These are phyloP conservation scores for Magnaporthales sp. DNA, from an alignment of 2,329 filamentous ascomycete genomes.

Conservation along the genomic window DNA sequence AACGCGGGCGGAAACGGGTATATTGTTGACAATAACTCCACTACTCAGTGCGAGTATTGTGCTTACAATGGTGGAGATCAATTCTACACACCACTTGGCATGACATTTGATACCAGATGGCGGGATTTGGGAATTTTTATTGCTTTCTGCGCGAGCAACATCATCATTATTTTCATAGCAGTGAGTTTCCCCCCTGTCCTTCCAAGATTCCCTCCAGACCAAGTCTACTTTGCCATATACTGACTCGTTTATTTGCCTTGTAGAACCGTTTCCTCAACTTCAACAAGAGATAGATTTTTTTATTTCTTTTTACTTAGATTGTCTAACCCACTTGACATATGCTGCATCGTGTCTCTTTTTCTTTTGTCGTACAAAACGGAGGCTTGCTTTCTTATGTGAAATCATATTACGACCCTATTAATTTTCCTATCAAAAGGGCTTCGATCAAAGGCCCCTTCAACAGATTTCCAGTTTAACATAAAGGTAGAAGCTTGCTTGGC, in stretches of 20 bases:
- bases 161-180: constrained; percentile 50
- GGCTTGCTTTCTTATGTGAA: not conserved
- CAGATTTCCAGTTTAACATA: not conserved
- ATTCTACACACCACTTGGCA: constrained; percentile 61
- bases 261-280: constrained; percentile 45
- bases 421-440: not conserved
- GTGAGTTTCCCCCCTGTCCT: constrained; percentile 28
- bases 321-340: not conserved
- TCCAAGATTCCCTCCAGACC: too few relatives aligned
- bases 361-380: not conserved
- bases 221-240: not conserved
- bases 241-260: constrained; percentile 5
- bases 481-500: not conserved
- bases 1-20: constrained; percentile 61
- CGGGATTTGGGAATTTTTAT: constrained; percentile 72
- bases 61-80: constrained; percentile 73
- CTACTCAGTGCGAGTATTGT: constrained; percentile 68
- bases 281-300: constrained; percentile 32
- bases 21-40: constrained; percentile 51
- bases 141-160: constrained; percentile 69
- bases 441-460: not conserved
- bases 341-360: not conserved
- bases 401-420: not conserved
- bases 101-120: constrained; percentile 65
- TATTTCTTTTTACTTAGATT: not conserved